phyloP scores from a whole-genome alignment of 768 basidiomycete species.

The Leccinum fibrillosum region DNA sequence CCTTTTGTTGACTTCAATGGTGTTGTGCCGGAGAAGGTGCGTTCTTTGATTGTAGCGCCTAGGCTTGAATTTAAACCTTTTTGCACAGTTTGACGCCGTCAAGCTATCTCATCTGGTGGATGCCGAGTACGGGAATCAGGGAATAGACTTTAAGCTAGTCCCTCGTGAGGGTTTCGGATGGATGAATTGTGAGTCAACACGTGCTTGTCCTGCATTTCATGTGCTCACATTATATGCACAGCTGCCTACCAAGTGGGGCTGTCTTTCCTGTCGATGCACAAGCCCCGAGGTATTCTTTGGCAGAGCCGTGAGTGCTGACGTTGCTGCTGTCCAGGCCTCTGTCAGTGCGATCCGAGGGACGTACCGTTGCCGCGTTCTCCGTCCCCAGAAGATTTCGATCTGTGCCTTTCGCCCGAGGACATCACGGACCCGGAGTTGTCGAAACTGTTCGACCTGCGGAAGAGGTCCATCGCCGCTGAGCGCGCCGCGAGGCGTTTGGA shows the following conservation, averaged over 20 bases:
- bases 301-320: slow-evolving; percentile 34
- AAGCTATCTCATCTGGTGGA: slow-evolving; percentile 93
- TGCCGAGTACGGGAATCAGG: slow-evolving; percentile 95
- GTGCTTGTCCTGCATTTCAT: neutral
- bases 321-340: slow-evolving; percentile 31
- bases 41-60: neutral
- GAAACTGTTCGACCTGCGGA: slow-evolving; percentile 39
- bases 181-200: slow-evolving; percentile 79
- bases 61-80: neutral
- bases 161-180: slow-evolving; percentile 98
- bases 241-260: slow-evolving; percentile 97
- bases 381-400: slow-evolving; percentile 40
- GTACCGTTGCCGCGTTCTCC: slow-evolving; percentile 39
- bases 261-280: slow-evolving; percentile 87
- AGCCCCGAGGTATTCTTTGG: slow-evolving; percentile 89
- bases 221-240: slow-evolving; percentile 28
- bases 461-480: slow-evolving; percentile 34
- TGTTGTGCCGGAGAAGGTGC: slow-evolving; percentile 93
- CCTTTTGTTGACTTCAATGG: slow-evolving; percentile 96
- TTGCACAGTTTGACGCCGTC: slow-evolving; percentile 84
- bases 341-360: slow-evolving; percentile 31
- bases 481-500: slow-evolving; percentile 31
- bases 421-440: slow-evolving; percentile 37
- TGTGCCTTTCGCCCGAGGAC: slow-evolving; percentile 34
- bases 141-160: slow-evolving; percentile 96